Conservation (phyloP, 2,329 filamentous ascomycete species). For the Fusarium compactum region DNA sequence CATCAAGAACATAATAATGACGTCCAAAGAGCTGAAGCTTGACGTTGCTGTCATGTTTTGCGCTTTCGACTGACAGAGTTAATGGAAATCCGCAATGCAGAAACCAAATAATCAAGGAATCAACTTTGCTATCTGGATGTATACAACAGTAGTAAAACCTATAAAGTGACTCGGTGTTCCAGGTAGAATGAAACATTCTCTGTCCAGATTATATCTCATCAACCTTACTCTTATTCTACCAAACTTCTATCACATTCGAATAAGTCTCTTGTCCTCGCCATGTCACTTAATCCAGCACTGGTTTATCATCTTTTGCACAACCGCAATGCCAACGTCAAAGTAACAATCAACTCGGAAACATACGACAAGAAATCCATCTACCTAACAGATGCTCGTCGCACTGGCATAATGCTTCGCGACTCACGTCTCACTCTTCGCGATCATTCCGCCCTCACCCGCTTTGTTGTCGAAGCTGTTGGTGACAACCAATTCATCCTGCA, state of each 20-base stretch:
- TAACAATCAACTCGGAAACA: neutral
- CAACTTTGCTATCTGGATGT: too few species aligned
- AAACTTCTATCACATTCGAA: neutral
- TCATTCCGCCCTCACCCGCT: neutral
- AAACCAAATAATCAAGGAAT: too few species aligned
- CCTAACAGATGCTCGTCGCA: neutral
- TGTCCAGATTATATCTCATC: too few species aligned
- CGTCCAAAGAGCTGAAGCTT: neutral
- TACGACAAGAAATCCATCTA: neutral
- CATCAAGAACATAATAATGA: neutral
- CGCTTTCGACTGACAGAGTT: too few species aligned
- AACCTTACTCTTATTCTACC: neutral
- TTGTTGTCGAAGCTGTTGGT: neutral
- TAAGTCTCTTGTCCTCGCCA: too few species aligned
- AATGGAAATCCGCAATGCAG: accelerated
- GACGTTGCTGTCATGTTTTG: neutral
- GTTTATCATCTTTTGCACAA: too few species aligned
- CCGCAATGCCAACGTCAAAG: neutral
- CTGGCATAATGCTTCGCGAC: neutral
- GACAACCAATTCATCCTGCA: neutral
- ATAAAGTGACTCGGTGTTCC: too few species aligned
- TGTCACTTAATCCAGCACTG: too few species aligned
- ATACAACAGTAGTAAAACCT: too few species aligned
- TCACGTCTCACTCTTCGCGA: neutral
- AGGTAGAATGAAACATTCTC: too few species aligned